Base-by-base conservation (phyloP, 371 early-diverging fungal genomes). In the Nematocida sp. region DNA sequence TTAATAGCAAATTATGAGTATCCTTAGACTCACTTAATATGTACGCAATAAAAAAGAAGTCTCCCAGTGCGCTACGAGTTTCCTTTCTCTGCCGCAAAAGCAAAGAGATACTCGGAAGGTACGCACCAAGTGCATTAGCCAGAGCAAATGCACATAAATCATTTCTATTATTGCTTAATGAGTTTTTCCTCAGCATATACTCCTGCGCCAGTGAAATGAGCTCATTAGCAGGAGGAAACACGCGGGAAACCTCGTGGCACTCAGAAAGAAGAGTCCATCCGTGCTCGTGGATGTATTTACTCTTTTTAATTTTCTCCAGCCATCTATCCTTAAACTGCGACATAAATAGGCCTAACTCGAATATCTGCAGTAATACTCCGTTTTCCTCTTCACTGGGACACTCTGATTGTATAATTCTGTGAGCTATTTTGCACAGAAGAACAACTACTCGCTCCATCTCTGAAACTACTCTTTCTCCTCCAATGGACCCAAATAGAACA, bases 381-480 rank as follows among this genome's bases (percentile, higher is more conserved):
- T 71, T 32, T 16, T 61, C 57, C 28, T 77, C 57, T 20, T 61
- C 51, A 1, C 45, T 30, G 13, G 38, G 30, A 9, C 33, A 0
- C 16, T 71, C 61, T 4, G 47, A 7, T n/a, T 50, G 47, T 4
- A 71, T 61, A 30, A 71, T 59, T 42, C 35, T 23, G 42, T 61
- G 60, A 3, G 61, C 75, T 61, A 71, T 71, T 61, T 57, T 45
- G 75, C 75, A 71, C 18, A 71, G 63, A 40, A 71, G 77, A 48
- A 71, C 36, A 2, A 57, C 63, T 26, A 71, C 54, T 13, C 75
- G 18, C 63, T 71, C 75, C 75, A 71, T 61, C 23, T 71, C 75
- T 9, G 75, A 42, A 7, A 42, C 36, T 4, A 61, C 30, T 45
- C 32, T 61, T 13, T 63, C 47, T 28, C 63, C 57, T n/a, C 47